Evolutionary conservation across 306 rosid genomes (phyloP).

Genomic region (Heteromeles arbutifolia): DNA sequence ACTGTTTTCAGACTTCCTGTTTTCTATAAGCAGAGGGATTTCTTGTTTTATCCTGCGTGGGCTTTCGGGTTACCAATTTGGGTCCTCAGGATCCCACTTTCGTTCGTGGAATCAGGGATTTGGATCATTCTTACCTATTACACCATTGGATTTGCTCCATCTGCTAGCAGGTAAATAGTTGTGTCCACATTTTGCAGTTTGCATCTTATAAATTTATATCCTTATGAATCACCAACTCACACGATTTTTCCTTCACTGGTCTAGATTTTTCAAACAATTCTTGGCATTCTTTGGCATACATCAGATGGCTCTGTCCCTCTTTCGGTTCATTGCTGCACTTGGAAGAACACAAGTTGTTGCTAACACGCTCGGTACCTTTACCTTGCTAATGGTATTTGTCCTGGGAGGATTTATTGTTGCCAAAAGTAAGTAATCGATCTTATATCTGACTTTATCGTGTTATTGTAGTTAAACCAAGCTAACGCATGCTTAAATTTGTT

Average conservation of each 20-base stretch:
- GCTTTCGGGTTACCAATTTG: constrained; percentile 66
- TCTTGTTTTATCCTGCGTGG: constrained; percentile 77
- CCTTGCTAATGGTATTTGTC: constrained; percentile 57
- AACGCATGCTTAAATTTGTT: neutral
- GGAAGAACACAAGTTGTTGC: constrained; percentile 75
- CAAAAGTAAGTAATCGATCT: constrained; percentile 37
- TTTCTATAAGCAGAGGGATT: constrained; percentile 68
- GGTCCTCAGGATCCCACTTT: constrained; percentile 69
- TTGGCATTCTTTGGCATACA: constrained; percentile 75
- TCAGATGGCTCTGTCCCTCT: constrained; percentile 70
- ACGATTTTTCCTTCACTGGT: neutral
- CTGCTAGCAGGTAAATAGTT: constrained; percentile 47
- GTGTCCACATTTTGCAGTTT: neutral
- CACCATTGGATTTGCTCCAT: constrained; percentile 78
- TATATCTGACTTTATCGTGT: neutral
- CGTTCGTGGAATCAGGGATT: constrained; percentile 55
- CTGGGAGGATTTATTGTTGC: constrained; percentile 88
- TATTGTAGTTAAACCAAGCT: neutral
- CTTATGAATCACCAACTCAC: neutral
- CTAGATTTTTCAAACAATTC: constrained; percentile 74
- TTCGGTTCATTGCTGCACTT: constrained; percentile 71
- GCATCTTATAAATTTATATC: neutral
- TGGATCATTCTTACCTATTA: constrained; percentile 74
- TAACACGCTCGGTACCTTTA: constrained; percentile 49
- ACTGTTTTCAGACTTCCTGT: constrained; percentile 60